These are phyloP conservation scores for Penicillium hesseltinei DNA, from an alignment of 2,329 filamentous ascomycete species.

Conservation along the genomic window DNA sequence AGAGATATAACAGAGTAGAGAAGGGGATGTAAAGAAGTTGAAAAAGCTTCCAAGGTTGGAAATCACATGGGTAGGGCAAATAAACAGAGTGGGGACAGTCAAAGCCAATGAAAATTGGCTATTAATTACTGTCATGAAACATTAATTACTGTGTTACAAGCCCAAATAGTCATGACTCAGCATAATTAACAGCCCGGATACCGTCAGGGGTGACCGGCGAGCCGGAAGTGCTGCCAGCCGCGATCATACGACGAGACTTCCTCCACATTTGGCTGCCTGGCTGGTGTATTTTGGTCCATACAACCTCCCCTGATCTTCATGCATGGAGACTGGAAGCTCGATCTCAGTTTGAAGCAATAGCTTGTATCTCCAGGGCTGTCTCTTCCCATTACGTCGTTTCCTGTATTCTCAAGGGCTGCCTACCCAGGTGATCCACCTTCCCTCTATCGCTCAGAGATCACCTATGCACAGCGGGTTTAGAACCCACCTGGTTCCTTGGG, in stretches of 20 bases:
- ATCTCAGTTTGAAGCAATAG: background rate
- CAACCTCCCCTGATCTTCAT: conserved; percentile 8
- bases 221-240: conserved; percentile 31
- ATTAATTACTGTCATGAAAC: conserved; percentile 2
- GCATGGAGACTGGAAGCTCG: conserved; percentile 2
- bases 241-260: conserved; percentile 32
- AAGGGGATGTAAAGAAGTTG: background rate
- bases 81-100: background rate
- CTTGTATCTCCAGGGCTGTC: background rate
- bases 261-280: conserved; percentile 1
- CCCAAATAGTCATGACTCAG: background rate
- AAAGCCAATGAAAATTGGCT: background rate
- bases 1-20: background rate
- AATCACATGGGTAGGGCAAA: conserved; percentile 3
- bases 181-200: background rate
- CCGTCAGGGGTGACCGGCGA: conserved; percentile 8
- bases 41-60: background rate
- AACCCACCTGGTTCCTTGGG: conserved; percentile 14
- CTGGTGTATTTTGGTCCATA: background rate
- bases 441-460: conserved; percentile 8
- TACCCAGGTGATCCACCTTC: conserved; percentile 9
- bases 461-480: conserved; percentile 6
- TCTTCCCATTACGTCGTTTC: background rate
- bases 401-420: background rate
- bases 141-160: background rate